Conservation (phyloP, 805 yeast genomes). For the Starmera amethionina region DNA sequence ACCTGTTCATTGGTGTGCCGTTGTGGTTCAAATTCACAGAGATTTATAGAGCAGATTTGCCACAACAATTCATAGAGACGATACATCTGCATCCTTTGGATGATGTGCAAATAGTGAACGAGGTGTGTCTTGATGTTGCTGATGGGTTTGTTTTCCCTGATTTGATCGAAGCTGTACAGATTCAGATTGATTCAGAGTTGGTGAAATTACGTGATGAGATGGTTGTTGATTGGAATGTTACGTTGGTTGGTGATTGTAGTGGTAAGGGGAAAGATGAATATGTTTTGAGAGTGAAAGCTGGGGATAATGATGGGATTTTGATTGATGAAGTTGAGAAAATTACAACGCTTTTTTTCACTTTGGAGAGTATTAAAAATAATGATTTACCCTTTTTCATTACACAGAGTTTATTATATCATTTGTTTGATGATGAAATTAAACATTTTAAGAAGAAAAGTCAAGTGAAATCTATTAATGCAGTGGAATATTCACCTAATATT, state of each 20-base stretch:
- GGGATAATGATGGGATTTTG: conserved; percentile 33
- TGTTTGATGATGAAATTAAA: conserved; percentile 32
- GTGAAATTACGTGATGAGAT: conserved; percentile 9
- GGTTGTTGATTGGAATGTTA: conserved; percentile 24
- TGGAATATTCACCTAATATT: conserved; percentile 43
- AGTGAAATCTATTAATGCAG: conserved; percentile 18
- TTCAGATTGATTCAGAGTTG: conserved; percentile 34
- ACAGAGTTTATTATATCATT: conserved; percentile 37
- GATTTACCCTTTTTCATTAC: conserved; percentile 55
- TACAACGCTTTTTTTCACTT: conserved; percentile 31
- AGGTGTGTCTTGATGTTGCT: conserved; percentile 28
- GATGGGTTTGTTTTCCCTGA: conserved; percentile 57
- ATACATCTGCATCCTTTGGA: conserved; percentile 27
- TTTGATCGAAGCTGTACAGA: conserved; percentile 42
- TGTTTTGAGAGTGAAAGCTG: conserved; percentile 27
- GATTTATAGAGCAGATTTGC: conserved; percentile 30
- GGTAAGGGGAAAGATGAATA: conserved; percentile 19
- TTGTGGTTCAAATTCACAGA: conserved; percentile 32
- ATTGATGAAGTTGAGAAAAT: conserved; percentile 30
- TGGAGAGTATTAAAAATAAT: conserved; percentile 39
- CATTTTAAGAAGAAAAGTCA: conserved; percentile 13
- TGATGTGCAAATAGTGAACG: conserved; percentile 34
- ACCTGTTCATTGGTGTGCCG: conserved; percentile 28
- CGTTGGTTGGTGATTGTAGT: conserved; percentile 15
- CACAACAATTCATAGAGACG: conserved; percentile 24